phyloP scores from a whole-genome alignment of 2,329 filamentous ascomycete genomes.

The Ophiocordyceps robertsii region DNA sequence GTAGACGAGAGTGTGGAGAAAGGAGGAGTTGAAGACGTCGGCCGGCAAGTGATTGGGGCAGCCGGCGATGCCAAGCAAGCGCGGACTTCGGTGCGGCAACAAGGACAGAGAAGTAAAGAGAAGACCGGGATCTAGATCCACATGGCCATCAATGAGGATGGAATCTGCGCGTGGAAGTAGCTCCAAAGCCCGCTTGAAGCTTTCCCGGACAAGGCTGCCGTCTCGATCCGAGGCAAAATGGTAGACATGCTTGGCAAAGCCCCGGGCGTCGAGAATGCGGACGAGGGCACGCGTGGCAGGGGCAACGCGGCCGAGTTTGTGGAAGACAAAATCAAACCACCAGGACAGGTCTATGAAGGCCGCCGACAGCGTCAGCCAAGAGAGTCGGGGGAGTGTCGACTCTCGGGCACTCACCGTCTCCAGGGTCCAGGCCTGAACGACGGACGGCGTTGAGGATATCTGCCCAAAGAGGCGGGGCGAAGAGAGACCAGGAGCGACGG shows the following conservation, averaged over 20 bases:
- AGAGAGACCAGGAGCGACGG: conserved; percentile 30
- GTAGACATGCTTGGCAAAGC: conserved; percentile 24
- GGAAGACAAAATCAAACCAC: conserved; percentile 32
- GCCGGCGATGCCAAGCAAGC: conserved; percentile 31
- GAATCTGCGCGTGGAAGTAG: conserved; percentile 30
- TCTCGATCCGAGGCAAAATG: conserved; percentile 27
- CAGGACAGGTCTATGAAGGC: conserved; percentile 29
- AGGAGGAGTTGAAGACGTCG: conserved; percentile 22
- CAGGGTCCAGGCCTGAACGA: conserved; percentile 25
- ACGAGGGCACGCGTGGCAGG: conserved; percentile 28
- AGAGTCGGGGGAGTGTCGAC: background rate
- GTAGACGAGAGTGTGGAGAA: conserved; percentile 30
- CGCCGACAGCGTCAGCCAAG: background rate
- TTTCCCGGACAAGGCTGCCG: conserved; percentile 19
- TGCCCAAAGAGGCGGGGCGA: conserved; percentile 39
- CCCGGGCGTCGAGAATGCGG: conserved; percentile 33
- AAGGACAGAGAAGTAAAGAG: conserved; percentile 12
- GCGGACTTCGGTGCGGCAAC: conserved; percentile 2
- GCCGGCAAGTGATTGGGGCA: conserved; percentile 25
- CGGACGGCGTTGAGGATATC: conserved; percentile 29
- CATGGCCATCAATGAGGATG: conserved; percentile 33
- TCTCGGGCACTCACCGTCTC: conserved; percentile 25
- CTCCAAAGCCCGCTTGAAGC: conserved; percentile 22
- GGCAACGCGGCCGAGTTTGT: conserved; percentile 20
- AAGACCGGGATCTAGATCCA: conserved; percentile 27